A percentile compares a stretch with the other conserved stretches of the same genome.
Evolutionary conservation across 2,329 filamentous ascomycete genomes (phyloP).

Genomic region (Cladophialophora bantiana): DNA sequence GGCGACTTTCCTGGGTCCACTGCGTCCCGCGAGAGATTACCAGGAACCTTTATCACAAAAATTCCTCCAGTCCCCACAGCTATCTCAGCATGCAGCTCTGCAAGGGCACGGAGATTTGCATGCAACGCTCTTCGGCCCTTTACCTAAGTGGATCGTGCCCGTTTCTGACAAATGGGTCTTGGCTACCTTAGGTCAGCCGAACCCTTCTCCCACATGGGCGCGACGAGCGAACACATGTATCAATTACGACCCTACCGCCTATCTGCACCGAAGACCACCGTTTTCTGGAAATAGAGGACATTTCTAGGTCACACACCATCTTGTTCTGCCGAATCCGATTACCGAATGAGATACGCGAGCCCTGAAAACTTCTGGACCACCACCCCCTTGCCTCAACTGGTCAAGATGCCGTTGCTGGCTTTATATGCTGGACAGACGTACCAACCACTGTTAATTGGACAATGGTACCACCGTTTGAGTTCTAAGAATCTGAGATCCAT

Average conservation of each 20-base stretch:
- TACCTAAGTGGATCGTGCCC: not conserved
- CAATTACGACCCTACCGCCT: not conserved
- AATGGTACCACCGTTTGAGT: not conserved
- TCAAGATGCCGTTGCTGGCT: not conserved
- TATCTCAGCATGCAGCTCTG: not conserved
- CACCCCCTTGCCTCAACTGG: not conserved
- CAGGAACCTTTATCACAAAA: not conserved
- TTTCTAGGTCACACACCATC: too few relatives aligned
- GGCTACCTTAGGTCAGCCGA: constrained; percentile 14
- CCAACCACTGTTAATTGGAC: not conserved
- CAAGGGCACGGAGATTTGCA: not conserved
- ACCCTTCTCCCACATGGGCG: not conserved
- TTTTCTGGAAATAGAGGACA: not conserved
- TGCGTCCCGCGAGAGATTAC: too few relatives aligned
- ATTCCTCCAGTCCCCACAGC: not conserved
- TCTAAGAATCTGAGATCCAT: not conserved
- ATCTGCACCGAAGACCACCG: not conserved
- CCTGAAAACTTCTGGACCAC: not conserved
- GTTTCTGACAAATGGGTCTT: constrained; percentile 12
- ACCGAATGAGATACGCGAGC: constrained; percentile 1
- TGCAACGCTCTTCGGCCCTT: not conserved
- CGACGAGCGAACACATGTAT: not conserved
- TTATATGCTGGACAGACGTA: not conserved
- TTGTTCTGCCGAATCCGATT: not conserved
- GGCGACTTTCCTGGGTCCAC: not conserved